Conservation (phyloP, 2,329 filamentous ascomycete species). For the Curvularia eragrostidis region DNA sequence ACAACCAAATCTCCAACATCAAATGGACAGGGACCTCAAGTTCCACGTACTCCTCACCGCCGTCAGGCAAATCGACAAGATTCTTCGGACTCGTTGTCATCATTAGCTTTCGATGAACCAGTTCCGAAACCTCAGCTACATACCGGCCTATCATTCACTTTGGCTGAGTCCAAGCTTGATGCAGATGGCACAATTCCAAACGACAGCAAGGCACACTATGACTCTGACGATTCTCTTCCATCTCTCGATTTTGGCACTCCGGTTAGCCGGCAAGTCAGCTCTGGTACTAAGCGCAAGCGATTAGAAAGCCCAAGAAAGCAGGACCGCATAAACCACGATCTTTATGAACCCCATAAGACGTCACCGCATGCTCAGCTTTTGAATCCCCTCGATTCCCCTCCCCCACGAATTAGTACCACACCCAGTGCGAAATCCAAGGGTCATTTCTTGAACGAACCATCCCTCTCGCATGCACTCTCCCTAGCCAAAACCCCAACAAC, state of each 20-base stretch:
- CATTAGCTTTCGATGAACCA: slow-evolving; percentile 31
- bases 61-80: background rate
- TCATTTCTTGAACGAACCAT: slow-evolving; percentile 1
- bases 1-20: background rate
- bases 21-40: background rate
- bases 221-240: slow-evolving; percentile 24
- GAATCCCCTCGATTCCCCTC: background rate
- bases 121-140: slow-evolving; percentile 18
- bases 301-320: slow-evolving; percentile 21
- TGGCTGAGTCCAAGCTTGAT: slow-evolving; percentile 33
- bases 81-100: slow-evolving; percentile 23
- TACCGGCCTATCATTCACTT: slow-evolving; percentile 29
- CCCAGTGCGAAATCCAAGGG: background rate
- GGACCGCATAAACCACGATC: too few relatives aligned
- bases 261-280: slow-evolving; percentile 5
- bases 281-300: slow-evolving; percentile 39
- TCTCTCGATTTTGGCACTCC: slow-evolving; percentile 29
- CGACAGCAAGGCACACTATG: slow-evolving; percentile 4
- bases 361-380: background rate
- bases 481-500: background rate
- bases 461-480: slow-evolving; percentile 1
- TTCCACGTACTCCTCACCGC: slow-evolving; percentile 9
- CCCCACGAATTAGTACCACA: background rate
- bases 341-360: background rate
- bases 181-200: background rate